phyloP scores from a whole-genome alignment of 768 basidiomycete species.

The Porpolomopsis calyptriformis region DNA sequence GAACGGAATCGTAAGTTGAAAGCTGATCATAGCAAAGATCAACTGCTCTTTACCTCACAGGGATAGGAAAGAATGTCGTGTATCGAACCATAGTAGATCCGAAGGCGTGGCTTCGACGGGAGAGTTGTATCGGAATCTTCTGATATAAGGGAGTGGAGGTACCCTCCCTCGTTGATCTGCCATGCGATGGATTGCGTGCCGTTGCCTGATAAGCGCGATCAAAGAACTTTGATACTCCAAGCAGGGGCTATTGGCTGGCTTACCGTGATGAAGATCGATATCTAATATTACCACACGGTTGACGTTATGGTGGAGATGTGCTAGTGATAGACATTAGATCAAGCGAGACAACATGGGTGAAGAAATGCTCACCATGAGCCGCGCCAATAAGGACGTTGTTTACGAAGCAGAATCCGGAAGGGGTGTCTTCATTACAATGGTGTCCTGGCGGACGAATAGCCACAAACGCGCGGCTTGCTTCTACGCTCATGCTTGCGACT shows the following conservation, averaged over 20 bases:
- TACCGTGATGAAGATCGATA: slow-evolving; percentile 86
- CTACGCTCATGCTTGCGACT: slow-evolving; percentile 6
- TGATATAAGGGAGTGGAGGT: slow-evolving; percentile 53
- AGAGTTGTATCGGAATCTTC: slow-evolving; percentile 29
- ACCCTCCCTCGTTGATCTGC: slow-evolving; percentile 85
- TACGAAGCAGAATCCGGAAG: slow-evolving; percentile 90
- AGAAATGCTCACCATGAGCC: slow-evolving; percentile 61
- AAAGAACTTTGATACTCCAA: not conserved
- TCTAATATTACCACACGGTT: slow-evolving; percentile 80
- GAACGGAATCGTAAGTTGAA: slow-evolving; percentile 1
- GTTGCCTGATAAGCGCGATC: slow-evolving; percentile 47
- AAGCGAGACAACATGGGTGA: not conserved
- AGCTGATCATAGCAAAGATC: not conserved
- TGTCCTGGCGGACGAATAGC: slow-evolving; percentile 87
- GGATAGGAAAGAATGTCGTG: slow-evolving; percentile 91
- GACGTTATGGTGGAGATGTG: slow-evolving; percentile 69
- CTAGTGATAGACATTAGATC: slow-evolving; percentile 26
- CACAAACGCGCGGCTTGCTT: slow-evolving; percentile 55
- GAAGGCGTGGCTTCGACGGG: slow-evolving; percentile 33
- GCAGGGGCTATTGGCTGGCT: slow-evolving; percentile 8
- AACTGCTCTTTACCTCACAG: slow-evolving; percentile 54
- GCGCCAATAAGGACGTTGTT: slow-evolving; percentile 90
- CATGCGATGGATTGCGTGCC: slow-evolving; percentile 89
- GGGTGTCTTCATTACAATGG: slow-evolving; percentile 85
- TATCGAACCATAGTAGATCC: slow-evolving; percentile 83